Evolutionary conservation across 768 basidiomycete genomes (phyloP).

Genomic region (Naganishia vaughanmartiniae): DNA sequence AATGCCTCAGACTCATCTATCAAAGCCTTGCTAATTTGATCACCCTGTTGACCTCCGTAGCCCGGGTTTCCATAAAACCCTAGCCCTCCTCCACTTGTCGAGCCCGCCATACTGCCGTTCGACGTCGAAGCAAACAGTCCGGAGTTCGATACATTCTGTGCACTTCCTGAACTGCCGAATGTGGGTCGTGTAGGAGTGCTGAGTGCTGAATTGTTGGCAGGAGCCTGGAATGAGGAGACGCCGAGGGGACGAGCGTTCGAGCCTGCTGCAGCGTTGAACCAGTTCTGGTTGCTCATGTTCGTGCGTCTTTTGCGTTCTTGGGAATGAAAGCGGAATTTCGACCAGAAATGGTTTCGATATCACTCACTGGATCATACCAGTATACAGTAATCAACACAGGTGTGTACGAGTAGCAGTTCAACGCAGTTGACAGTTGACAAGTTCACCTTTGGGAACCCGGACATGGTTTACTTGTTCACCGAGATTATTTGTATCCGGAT

Average conservation of each 20-base stretch:
- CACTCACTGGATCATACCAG: too few relatives aligned
- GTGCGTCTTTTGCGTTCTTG: too few relatives aligned
- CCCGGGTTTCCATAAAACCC: slow-evolving; percentile 4
- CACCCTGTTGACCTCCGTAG: slow-evolving; percentile 22
- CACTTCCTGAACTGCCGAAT: slow-evolving; percentile 8
- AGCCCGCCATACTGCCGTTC: neutral
- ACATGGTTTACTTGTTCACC: neutral
- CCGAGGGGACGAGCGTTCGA: slow-evolving; percentile 21
- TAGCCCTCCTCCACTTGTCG: neutral
- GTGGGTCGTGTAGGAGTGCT: slow-evolving; percentile 11
- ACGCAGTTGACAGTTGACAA: too few relatives aligned
- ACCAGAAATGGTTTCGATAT: too few relatives aligned
- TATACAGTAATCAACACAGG: too few relatives aligned
- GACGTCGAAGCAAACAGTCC: slow-evolving; percentile 18
- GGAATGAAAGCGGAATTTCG: too few relatives aligned
- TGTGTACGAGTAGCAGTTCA: too few relatives aligned
- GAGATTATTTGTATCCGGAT: neutral
- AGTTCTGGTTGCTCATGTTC: slow-evolving; percentile 24
- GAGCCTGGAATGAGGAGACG: slow-evolving; percentile 16
- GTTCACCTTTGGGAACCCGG: too few relatives aligned
- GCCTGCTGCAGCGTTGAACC: slow-evolving; percentile 30
- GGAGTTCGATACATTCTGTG: slow-evolving; percentile 7
- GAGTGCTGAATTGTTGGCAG: slow-evolving; percentile 22
- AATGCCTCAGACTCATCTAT: slow-evolving; percentile 26
- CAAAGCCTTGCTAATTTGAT: slow-evolving; percentile 18